A percentile compares a stretch with the other conserved stretches of the same genome.
Conservation (phyloP, 805 yeast species). For the Metschnikowia similis region DNA sequence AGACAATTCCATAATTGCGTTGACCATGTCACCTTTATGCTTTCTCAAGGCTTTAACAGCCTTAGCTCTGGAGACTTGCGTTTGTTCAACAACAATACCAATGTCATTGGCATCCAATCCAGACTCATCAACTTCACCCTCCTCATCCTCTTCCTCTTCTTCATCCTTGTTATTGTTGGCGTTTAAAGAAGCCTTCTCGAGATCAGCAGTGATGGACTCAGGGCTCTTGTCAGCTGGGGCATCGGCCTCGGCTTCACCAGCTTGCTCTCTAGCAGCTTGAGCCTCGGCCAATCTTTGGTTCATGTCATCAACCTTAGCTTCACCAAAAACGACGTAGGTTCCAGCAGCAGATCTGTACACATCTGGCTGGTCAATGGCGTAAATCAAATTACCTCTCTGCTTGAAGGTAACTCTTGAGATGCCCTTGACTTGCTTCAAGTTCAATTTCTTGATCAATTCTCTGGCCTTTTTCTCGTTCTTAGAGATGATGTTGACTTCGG, state of each 20-base stretch:
- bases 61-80: slow-evolving; percentile 82
- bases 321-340: slow-evolving; percentile 95
- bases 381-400: slow-evolving; percentile 85
- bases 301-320: slow-evolving; percentile 93
- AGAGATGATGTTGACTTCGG: slow-evolving; percentile 74
- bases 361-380: slow-evolving; percentile 89
- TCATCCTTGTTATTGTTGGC: slow-evolving; percentile 42
- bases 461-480: slow-evolving; percentile 96
- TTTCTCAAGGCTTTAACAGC: slow-evolving; percentile 87
- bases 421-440: slow-evolving; percentile 86
- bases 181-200: slow-evolving; percentile 59
- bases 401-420: slow-evolving; percentile 93
- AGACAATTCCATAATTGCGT: slow-evolving; percentile 84
- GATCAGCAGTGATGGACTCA: slow-evolving; percentile 77
- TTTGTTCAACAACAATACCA: slow-evolving; percentile 84
- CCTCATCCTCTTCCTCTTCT: slow-evolving; percentile 61
- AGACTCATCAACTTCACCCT: slow-evolving; percentile 75
- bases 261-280: slow-evolving; percentile 66
- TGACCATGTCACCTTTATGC: slow-evolving; percentile 91
- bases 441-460: slow-evolving; percentile 80
- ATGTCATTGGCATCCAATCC: slow-evolving; percentile 82
- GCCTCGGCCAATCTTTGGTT: slow-evolving; percentile 82
- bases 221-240: slow-evolving; percentile 54
- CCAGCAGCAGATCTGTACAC: slow-evolving; percentile 93
- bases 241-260: slow-evolving; percentile 36